phyloP scores from a whole-genome alignment of 176 grass and related monocot genomes.

The Oryza australiensis region DNA sequence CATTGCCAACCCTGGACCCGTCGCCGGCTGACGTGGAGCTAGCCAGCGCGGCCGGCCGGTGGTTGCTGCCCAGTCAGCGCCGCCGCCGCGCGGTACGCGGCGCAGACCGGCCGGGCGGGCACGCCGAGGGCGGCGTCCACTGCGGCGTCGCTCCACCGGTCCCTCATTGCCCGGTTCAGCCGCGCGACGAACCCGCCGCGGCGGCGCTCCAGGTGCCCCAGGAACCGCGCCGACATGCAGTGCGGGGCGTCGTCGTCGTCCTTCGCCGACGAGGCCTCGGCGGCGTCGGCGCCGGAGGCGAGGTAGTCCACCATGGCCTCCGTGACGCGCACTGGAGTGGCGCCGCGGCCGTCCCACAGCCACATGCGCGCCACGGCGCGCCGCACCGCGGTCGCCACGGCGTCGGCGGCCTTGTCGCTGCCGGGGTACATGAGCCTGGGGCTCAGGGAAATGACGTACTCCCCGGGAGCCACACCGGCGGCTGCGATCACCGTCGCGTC shows the following conservation, averaged over 20 bases:
- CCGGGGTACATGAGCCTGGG: constrained; percentile 33
- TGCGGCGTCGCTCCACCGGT: constrained; percentile 56
- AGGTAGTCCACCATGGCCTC: constrained; percentile 69
- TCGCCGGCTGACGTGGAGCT: constrained; percentile 12
- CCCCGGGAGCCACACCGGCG: neutral
- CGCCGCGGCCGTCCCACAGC: constrained; percentile 58
- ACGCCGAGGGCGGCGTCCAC: constrained; percentile 53
- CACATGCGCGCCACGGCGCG: constrained; percentile 64
- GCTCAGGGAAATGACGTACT: constrained; percentile 59
- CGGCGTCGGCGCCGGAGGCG: neutral
- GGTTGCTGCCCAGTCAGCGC: neutral
- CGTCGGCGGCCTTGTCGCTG: neutral
- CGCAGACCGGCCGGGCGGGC: constrained; percentile 31
- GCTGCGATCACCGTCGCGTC: neutral
- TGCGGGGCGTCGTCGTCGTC: neutral
- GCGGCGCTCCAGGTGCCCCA: constrained; percentile 49
- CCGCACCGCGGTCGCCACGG: constrained; percentile 41
- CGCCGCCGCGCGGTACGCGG: constrained; percentile 13
- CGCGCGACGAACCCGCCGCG: constrained; percentile 57
- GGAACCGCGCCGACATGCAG: constrained; percentile 41
- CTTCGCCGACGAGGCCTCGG: neutral
- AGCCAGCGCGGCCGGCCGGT: neutral
- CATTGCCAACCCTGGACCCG: constrained; percentile 41
- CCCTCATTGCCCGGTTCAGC: constrained; percentile 73
- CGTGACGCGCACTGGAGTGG: constrained; percentile 33